Conservation (phyloP, 228 moss, liverwort and hornwort species). For the Sphagnum fallax region DNA sequence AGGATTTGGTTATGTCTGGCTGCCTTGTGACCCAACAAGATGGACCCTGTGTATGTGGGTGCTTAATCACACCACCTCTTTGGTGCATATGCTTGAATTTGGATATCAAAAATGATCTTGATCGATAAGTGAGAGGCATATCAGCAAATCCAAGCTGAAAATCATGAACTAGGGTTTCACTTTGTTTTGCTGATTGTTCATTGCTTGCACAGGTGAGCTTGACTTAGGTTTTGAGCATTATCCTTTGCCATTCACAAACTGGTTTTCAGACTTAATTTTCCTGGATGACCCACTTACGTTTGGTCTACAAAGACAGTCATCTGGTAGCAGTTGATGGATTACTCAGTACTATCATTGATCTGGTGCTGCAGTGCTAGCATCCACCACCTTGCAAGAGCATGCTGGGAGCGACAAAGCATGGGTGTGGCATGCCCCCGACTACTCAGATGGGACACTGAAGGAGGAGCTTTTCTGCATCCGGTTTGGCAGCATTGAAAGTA, state of each 20-base stretch:
- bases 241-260: neutral
- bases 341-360: neutral
- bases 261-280: neutral
- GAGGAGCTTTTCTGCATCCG: constrained; percentile 88
- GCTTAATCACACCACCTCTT: too few species aligned
- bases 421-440: constrained; percentile 97
- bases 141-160: too few species aligned
- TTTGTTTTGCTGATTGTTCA: too few species aligned
- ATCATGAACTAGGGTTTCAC: too few species aligned
- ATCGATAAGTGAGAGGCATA: too few species aligned
- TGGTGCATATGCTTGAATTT: too few species aligned
- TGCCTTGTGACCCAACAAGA: too few species aligned
- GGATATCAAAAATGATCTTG: too few species aligned
- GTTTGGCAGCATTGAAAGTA: constrained; percentile 84
- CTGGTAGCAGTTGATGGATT: neutral
- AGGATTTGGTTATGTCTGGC: too few species aligned
- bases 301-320: too few species aligned
- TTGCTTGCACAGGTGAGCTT: too few species aligned
- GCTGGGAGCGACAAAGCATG: constrained; percentile 94
- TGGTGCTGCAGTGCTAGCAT: constrained; percentile 45
- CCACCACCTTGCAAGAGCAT: constrained; percentile 85
- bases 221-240: neutral
- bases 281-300: neutral
- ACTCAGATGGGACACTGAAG: constrained; percentile 85
- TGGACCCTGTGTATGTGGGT: too few species aligned